Evolutionary conservation across 2,329 filamentous ascomycete genomes (phyloP).

Genomic region (Trematosphaeria pertusa): DNA sequence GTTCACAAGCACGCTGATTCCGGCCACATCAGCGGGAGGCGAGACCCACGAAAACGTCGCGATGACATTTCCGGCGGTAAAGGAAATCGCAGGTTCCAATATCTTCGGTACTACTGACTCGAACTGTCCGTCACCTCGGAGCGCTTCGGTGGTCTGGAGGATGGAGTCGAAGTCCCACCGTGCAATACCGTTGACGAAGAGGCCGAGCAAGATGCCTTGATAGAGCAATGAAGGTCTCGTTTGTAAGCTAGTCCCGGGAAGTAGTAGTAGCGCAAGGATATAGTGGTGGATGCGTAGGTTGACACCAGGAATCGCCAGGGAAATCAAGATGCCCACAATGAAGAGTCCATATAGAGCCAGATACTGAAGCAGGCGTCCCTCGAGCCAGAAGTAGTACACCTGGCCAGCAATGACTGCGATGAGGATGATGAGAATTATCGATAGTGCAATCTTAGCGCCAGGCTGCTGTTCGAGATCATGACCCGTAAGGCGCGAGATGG

Average conservation of each 20-base stretch:
- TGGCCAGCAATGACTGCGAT: slow-evolving; percentile 73
- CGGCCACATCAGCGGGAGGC: slow-evolving; percentile 63
- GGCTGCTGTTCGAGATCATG: slow-evolving; percentile 90
- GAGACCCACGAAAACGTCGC: slow-evolving; percentile 64
- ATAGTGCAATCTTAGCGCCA: slow-evolving; percentile 81
- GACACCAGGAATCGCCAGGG: slow-evolving; percentile 74
- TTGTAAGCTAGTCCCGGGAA: slow-evolving; percentile 46
- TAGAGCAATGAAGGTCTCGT: slow-evolving; percentile 44
- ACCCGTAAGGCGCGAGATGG: slow-evolving; percentile 84
- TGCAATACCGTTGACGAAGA: slow-evolving; percentile 47
- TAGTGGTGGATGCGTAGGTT: slow-evolving; percentile 85
- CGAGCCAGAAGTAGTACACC: slow-evolving; percentile 84
- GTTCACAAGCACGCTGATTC: slow-evolving; percentile 80
- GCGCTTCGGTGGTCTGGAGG: slow-evolving; percentile 76
- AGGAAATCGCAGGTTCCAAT: slow-evolving; percentile 23
- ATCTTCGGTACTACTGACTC: slow-evolving; percentile 66
- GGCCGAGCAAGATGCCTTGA: slow-evolving; percentile 44
- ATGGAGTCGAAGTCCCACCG: slow-evolving; percentile 61
- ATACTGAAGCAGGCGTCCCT: slow-evolving; percentile 79
- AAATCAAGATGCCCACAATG: slow-evolving; percentile 68
- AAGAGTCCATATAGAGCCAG: slow-evolving; percentile 79
- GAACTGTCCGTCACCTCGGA: slow-evolving; percentile 63
- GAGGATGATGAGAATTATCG: slow-evolving; percentile 75
- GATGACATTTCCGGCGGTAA: slow-evolving; percentile 56
- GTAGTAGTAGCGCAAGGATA: slow-evolving; percentile 41